A percentile compares a stretch with the other conserved stretches of the same genome.
These are phyloP conservation scores for Hansenula sp. DNA, from an alignment of 1,139 yeast genomes.

Conservation along the genomic window DNA sequence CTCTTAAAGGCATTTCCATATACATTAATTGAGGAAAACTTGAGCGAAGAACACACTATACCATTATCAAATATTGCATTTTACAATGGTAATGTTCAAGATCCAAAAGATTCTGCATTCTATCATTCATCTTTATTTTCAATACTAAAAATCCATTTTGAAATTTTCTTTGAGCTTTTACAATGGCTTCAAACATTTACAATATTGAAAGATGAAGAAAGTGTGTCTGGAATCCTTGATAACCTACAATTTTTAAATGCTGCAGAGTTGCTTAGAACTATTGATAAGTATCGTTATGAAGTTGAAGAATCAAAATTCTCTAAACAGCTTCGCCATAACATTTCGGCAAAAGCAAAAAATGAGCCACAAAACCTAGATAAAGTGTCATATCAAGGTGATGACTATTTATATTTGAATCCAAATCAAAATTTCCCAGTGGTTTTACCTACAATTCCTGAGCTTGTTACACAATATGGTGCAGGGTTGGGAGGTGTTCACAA, in stretches of 20 bases:
- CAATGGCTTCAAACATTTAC: conserved; percentile 92
- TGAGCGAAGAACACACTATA: conserved; percentile 3
- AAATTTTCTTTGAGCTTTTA: conserved; percentile 71
- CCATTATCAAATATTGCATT: conserved; percentile 23
- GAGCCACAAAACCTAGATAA: conserved; percentile 27
- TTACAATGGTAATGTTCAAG: conserved; percentile 9
- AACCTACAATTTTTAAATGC: conserved; percentile 62
- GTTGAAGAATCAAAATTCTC: conserved; percentile 66
- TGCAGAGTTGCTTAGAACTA: conserved; percentile 63
- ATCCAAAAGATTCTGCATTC: conserved; percentile 17
- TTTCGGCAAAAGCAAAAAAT: conserved; percentile 26
- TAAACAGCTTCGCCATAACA: conserved; percentile 34
- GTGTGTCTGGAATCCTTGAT: conserved; percentile 51
- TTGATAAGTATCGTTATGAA: conserved; percentile 80
- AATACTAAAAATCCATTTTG: conserved; percentile 62
- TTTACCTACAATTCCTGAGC: conserved; percentile 55
- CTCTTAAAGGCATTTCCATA: conserved; percentile 38
- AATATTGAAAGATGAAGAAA: conserved; percentile 48
- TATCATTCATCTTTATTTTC: conserved; percentile 15
- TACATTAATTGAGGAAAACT: conserved; percentile 30
- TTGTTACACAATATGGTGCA: conserved; percentile 57
- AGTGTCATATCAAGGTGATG: conserved; percentile 7
- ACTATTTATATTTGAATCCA: conserved; percentile 15
- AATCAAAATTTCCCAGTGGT: conserved; percentile 31
- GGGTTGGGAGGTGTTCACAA: conserved; percentile 52